Percentiles rank a stretch among this genome's conserved stretches.
phyloP scores from a whole-genome alignment of 164 flowering plant genomes.

The Cinnamomum micranthum region DNA sequence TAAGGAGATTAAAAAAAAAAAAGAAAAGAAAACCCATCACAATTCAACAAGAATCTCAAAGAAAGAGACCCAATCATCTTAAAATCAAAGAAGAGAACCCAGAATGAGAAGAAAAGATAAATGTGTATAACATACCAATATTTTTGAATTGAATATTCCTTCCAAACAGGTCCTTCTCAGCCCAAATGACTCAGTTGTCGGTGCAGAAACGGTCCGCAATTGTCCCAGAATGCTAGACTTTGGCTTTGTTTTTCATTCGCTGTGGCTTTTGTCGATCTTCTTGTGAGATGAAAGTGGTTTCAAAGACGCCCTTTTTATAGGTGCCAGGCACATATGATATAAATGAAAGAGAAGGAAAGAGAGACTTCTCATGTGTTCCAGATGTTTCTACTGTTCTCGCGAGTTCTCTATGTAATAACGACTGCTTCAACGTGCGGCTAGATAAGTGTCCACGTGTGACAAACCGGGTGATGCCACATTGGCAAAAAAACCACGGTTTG shows the following conservation, averaged over 20 bases:
- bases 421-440: conserved; percentile 2
- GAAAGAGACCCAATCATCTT: background rate
- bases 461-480: no score
- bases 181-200: conserved; percentile 45
- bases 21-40: background rate
- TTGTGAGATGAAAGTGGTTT: background rate
- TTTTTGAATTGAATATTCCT: conserved; percentile 6
- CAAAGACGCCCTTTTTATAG: background rate
- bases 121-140: conserved; percentile 5
- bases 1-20: no score
- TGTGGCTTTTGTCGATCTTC: conserved; percentile 4
- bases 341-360: background rate
- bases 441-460: background rate
- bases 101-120: background rate
- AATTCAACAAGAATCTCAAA: background rate
- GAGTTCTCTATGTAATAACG: conserved; percentile 3
- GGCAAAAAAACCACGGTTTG: no score
- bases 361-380: background rate
- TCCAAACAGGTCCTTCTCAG: conserved; percentile 27
- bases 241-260: background rate
- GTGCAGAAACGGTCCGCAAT: conserved; percentile 31
- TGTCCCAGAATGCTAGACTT: conserved; percentile 15
- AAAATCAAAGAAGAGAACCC: background rate
- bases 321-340: no score
- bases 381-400: conserved; percentile 10